phyloP scores from a whole-genome alignment of 1,284 basidiomycete species.

The Stygiomarasmius scandens region DNA sequence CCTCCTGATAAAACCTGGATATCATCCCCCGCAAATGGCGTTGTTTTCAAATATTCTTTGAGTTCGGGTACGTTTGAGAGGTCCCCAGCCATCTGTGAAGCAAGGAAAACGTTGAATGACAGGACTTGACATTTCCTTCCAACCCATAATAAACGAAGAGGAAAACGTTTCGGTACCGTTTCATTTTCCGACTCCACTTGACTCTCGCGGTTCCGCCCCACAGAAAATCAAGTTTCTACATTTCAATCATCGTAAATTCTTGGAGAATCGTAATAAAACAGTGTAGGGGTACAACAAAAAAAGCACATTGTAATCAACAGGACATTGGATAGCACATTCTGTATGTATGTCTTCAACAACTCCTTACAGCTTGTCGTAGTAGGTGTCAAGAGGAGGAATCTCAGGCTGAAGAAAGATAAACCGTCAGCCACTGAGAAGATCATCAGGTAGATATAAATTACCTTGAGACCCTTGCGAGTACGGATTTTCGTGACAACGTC shows the following conservation, averaged over 20 bases:
- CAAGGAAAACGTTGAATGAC: not conserved
- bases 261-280: conserved; percentile 3
- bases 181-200: too few relatives aligned
- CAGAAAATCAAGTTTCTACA: too few relatives aligned
- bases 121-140: not conserved
- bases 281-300: conserved; percentile 8
- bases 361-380: conserved; percentile 85
- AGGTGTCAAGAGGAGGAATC: conserved; percentile 82
- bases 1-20: conserved; percentile 50
- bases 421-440: not conserved
- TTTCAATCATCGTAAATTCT: not conserved
- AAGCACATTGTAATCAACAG: conserved; percentile 1
- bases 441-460: conserved; percentile 28
- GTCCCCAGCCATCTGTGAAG: conserved; percentile 20
- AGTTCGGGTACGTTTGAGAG: conserved; percentile 40
- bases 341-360: not conserved
- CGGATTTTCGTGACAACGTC: conserved; percentile 86
- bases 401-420: conserved; percentile 60
- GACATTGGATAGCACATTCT: conserved; percentile 5
- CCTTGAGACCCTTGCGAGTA: conserved; percentile 92
- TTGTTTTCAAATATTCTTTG: conserved; percentile 37
- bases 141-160: too few relatives aligned
- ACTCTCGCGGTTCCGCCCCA: too few relatives aligned
- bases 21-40: conserved; percentile 39
- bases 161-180: not conserved